A percentile compares a stretch with the other conserved stretches of the same genome.
Evolutionary conservation across 2,329 filamentous ascomycete genomes (phyloP).

Genomic region (Scytalidium lignicola): DNA sequence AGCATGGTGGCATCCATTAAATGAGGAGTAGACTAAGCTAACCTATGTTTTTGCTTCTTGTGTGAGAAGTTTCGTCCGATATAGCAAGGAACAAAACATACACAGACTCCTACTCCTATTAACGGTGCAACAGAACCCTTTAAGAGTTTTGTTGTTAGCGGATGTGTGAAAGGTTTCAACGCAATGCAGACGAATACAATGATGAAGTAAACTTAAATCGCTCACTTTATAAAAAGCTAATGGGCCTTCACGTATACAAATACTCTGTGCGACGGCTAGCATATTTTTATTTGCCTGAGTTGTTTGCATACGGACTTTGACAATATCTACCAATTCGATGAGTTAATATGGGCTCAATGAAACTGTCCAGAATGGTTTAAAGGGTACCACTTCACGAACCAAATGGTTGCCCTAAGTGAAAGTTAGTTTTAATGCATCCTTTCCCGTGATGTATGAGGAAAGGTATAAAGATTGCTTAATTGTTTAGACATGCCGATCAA

Average conservation of each 20-base stretch:
- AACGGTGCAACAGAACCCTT: constrained; percentile 84
- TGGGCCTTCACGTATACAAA: constrained; percentile 82
- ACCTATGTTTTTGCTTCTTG: not conserved
- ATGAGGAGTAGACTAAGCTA: not conserved
- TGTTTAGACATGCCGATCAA: constrained; percentile 67
- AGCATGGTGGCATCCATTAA: constrained; percentile 41
- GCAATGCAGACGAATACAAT: not conserved
- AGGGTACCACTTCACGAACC: not conserved
- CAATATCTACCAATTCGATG: constrained; percentile 72
- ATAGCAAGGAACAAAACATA: constrained; percentile 58
- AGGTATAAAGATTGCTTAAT: not conserved
- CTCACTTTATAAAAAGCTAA: constrained; percentile 89
- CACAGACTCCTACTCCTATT: constrained; percentile 93
- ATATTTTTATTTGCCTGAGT: constrained; percentile 76
- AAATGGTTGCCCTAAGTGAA: not conserved
- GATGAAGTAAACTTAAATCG: not conserved
- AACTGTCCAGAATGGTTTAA: not conserved
- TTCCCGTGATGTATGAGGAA: constrained; percentile 1
- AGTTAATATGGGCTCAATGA: not conserved
- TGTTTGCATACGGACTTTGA: constrained; percentile 96
- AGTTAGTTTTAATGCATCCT: not conserved
- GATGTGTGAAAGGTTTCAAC: no score
- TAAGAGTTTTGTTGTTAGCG: not conserved
- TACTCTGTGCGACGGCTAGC: constrained; percentile 71
- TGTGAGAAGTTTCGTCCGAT: not conserved